Evolutionary conservation across 805 yeast species (phyloP).

Genomic region (Ogataea methanolica): DNA sequence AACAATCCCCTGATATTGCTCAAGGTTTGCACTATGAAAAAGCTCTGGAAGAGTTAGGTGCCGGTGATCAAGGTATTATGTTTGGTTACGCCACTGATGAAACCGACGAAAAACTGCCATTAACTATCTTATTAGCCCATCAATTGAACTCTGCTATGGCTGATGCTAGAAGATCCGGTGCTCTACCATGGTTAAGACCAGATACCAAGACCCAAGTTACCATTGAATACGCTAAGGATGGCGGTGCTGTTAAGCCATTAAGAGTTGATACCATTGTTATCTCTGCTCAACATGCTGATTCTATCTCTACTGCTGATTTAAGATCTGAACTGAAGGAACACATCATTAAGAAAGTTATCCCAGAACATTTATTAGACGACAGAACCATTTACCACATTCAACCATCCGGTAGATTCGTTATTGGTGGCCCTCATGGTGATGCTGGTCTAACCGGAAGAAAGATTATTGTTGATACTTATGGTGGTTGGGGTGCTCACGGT

Average conservation of each 20-base stretch:
- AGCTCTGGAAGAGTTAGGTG: conserved; percentile 96
- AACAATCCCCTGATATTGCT: conserved; percentile 98
- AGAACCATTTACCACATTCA: conserved; percentile 97
- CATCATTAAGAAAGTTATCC: conserved; percentile 88
- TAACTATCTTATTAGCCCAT: conserved; percentile 91
- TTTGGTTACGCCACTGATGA: conserved; percentile 99
- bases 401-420: conserved; percentile 99
- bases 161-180: conserved; percentile 94
- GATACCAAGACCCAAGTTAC: conserved; percentile 99
- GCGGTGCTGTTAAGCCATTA: conserved; percentile 92
- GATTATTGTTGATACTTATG: conserved; percentile 98
- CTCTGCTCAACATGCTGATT: conserved; percentile 97
- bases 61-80: conserved; percentile 99
- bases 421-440: conserved; percentile 99
- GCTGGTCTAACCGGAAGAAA: conserved; percentile 99
- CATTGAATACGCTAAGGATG: conserved; percentile 88
- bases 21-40: conserved; percentile 98
- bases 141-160: conserved; percentile 96
- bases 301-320: conserved; percentile 88
- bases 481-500: conserved; percentile 99
- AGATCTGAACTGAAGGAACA: conserved; percentile 74
- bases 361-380: conserved; percentile 85
- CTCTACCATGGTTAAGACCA: conserved; percentile 96
- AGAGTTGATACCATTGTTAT: conserved; percentile 98
- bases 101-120: conserved; percentile 95